Evolutionary conservation across 225 moss, liverwort and hornwort genomes (phyloP).

Genomic region (Thuidium tamariscinum): DNA sequence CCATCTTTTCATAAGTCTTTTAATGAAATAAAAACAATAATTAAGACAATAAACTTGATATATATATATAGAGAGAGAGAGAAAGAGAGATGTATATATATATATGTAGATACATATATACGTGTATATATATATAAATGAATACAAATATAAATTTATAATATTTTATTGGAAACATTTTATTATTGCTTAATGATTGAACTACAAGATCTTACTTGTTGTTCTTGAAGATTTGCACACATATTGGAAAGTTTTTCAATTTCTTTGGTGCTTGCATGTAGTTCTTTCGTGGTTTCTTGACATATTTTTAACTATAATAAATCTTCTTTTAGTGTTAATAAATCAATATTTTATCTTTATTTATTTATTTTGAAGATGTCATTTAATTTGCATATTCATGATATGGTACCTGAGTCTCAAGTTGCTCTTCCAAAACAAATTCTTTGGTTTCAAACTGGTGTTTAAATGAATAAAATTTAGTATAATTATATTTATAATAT

Average conservation of each 20-base stretch:
- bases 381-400: not conserved
- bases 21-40: not conserved
- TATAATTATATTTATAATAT: not conserved
- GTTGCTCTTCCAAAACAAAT: slow-evolving; percentile 36
- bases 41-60: not conserved
- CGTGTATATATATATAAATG: too few relatives aligned
- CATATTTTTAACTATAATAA: slow-evolving; percentile 15
- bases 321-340: not conserved
- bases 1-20: not conserved
- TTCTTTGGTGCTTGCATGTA: slow-evolving; percentile 28
- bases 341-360: not conserved
- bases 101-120: too few relatives aligned
- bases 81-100: too few relatives aligned
- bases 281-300: slow-evolving; percentile 42
- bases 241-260: slow-evolving; percentile 37
- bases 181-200: too few relatives aligned
- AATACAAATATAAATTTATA: not conserved
- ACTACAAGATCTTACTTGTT: slow-evolving; percentile 14
- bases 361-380: not conserved
- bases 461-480: not conserved
- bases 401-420: slow-evolving; percentile 31
- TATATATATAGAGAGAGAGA: too few relatives aligned
- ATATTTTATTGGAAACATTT: not conserved
- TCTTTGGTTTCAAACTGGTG: slow-evolving; percentile 35
- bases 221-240: slow-evolving; percentile 42